A percentile compares a stretch with the other conserved stretches of the same genome.
phyloP scores from a whole-genome alignment of 345 rosid species.

The Eutrema japonicum region DNA sequence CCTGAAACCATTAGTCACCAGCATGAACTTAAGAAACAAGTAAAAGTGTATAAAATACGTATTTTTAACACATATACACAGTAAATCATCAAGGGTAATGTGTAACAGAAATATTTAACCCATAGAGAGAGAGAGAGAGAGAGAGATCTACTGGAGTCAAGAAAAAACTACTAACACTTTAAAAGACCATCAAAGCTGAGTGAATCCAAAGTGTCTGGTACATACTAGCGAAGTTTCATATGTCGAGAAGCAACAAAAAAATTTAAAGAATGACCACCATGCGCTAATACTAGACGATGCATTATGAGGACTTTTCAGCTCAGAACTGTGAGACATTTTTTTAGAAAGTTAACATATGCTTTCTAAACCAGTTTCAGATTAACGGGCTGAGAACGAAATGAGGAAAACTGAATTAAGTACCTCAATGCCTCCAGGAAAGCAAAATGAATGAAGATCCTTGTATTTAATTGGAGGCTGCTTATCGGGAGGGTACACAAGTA shows the following conservation, averaged over 20 bases:
- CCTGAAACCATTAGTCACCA: constrained; percentile 54
- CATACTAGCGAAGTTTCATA: neutral
- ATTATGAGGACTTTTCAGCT: neutral
- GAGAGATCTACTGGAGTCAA: neutral
- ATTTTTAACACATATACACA: neutral
- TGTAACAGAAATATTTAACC: neutral
- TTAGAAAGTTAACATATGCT: neutral
- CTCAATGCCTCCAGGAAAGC: constrained; percentile 97
- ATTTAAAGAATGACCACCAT: neutral
- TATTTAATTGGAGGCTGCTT: constrained; percentile 76
- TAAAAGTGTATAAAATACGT: neutral
- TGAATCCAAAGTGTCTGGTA: neutral
- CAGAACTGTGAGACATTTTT: neutral
- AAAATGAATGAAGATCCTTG: constrained; percentile 91
- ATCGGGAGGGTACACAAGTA: constrained; percentile 90
- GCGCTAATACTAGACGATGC: constrained; percentile 14
- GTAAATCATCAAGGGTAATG: constrained; percentile 17
- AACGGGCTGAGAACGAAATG: neutral
- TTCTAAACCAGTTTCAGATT: constrained; percentile 7
- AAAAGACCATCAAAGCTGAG: neutral
- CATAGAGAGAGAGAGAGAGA: neutral
- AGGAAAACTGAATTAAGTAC: constrained; percentile 41
- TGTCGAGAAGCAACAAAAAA: neutral
- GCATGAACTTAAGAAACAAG: neutral
- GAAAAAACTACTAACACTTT: neutral